These are phyloP conservation scores for Pholiota microspora DNA, from an alignment of 768 basidiomycete genomes.

Conservation along the genomic window DNA sequence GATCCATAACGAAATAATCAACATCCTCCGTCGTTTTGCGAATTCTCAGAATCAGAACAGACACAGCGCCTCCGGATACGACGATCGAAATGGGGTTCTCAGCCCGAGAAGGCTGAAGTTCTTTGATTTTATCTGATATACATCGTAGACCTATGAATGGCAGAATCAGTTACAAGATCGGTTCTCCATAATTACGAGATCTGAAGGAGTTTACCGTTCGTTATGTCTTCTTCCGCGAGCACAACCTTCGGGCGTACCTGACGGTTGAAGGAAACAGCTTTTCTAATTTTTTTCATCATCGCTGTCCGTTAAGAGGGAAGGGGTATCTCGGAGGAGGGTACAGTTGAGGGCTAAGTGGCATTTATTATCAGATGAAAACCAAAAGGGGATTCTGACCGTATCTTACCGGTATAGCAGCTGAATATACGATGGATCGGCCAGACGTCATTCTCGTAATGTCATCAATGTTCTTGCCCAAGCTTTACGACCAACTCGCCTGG, in stretches of 20 bases:
- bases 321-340: neutral
- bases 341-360: neutral
- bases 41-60: neutral
- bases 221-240: neutral
- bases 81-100: neutral
- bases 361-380: neutral
- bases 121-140: neutral
- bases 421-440: neutral
- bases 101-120: neutral
- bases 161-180: neutral
- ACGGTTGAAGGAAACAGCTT: neutral
- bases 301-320: neutral
- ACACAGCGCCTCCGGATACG: neutral
- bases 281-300: neutral
- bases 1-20: neutral
- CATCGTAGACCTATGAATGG: neutral
- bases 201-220: neutral
- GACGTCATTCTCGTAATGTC: neutral
- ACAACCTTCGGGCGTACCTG: neutral
- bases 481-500: neutral
- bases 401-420: neutral
- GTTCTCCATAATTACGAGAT: neutral
- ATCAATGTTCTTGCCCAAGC: neutral
- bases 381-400: neutral
- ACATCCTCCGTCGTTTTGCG: neutral